phyloP scores from a whole-genome alignment of 495 filamentous ascomycete genomes.

The Pyrenula massariospora region DNA sequence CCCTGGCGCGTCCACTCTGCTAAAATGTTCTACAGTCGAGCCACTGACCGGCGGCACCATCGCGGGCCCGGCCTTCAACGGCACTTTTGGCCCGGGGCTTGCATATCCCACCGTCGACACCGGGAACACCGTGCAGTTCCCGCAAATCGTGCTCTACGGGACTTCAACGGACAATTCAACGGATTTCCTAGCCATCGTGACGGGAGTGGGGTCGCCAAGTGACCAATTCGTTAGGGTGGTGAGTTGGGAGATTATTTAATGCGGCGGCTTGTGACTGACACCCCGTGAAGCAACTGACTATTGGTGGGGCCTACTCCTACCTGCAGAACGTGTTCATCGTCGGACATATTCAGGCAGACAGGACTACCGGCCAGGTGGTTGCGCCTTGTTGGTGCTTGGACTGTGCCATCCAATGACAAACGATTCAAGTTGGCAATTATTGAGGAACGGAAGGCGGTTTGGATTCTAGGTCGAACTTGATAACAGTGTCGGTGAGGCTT shows the following conservation, averaged over 20 bases:
- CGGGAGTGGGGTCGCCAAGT: neutral
- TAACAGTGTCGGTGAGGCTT: no score
- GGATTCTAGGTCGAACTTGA: no score
- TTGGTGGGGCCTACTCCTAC: neutral
- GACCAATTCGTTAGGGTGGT: neutral
- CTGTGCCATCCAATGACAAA: no score
- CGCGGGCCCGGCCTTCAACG: neutral
- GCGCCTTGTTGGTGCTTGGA: neutral
- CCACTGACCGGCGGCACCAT: neutral
- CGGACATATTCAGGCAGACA: neutral
- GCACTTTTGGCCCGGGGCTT: neutral
- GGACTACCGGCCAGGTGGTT: neutral
- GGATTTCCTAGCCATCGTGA: neutral
- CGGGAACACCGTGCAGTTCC: neutral
- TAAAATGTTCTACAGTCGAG: neutral
- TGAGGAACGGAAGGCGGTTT: no score
- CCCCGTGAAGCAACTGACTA: neutral
- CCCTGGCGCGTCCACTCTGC: neutral
- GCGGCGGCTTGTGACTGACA: no score
- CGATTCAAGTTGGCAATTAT: no score
- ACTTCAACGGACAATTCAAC: neutral
- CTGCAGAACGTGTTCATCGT: neutral
- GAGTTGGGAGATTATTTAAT: no score
- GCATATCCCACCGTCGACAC: neutral
- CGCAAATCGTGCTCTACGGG: neutral